Conservation (phyloP, 2,329 filamentous ascomycete species). For the Ophiostoma montium region DNA sequence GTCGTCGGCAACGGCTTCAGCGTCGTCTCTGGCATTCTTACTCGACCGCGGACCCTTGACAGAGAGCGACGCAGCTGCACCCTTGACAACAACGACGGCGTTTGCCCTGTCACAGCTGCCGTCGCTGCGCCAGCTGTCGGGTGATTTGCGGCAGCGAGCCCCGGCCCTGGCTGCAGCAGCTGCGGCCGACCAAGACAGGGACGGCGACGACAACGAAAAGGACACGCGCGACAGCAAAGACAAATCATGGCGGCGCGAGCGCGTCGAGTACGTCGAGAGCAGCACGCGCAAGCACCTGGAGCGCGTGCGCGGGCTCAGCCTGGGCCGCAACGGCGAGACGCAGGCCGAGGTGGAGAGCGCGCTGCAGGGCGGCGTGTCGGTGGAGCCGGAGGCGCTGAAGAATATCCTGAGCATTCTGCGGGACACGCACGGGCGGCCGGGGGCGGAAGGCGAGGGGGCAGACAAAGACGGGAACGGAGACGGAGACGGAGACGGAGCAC, state of each 20-base stretch:
- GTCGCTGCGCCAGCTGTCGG: slow-evolving; percentile 53
- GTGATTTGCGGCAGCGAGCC: slow-evolving; percentile 47
- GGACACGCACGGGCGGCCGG: slow-evolving; percentile 4
- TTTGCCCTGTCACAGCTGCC: slow-evolving; percentile 78
- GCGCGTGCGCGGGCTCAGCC: slow-evolving; percentile 49
- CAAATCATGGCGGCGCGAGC: slow-evolving; percentile 51
- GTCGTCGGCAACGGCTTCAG: slow-evolving; percentile 13
- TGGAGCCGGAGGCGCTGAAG: slow-evolving; percentile 23
- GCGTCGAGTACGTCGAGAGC: slow-evolving; percentile 70
- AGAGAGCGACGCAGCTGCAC: slow-evolving; percentile 35
- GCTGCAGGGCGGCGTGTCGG: slow-evolving; percentile 23
- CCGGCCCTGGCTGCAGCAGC: slow-evolving; percentile 37
- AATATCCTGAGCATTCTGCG: slow-evolving; percentile 13
- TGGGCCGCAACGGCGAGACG: slow-evolving; percentile 46
- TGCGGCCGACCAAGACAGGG: slow-evolving; percentile 4
- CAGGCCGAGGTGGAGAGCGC: slow-evolving; percentile 39
- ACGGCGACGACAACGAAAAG: not conserved
- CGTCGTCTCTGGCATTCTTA: slow-evolving; percentile 40
- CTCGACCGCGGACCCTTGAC: slow-evolving; percentile 36
- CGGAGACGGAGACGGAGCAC: too few relatives aligned
- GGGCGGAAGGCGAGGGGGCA: too few relatives aligned
- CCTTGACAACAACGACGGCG: slow-evolving; percentile 55
- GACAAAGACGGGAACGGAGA: too few relatives aligned
- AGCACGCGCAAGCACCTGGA: slow-evolving; percentile 68
- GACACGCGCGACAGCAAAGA: slow-evolving; percentile 16